Evolutionary conservation across 2,329 filamentous ascomycete genomes (phyloP), one percentile per base, ranked within the genome.

Genomic region (Fusarium sp.): DNA sequence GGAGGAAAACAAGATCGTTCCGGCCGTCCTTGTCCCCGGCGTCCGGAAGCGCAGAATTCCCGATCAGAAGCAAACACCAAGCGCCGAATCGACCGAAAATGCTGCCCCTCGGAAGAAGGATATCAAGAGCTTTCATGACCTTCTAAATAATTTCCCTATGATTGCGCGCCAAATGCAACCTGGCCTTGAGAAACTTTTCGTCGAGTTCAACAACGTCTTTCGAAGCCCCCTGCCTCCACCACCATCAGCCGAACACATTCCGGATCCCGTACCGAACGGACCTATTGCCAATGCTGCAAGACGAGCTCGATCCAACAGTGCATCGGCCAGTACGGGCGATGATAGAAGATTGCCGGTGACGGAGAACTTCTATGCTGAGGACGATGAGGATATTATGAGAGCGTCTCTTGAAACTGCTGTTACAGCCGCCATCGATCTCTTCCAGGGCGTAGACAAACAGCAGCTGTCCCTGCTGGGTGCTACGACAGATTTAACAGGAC

Each of bases 81-180:
- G 78, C 34, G 73, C 80, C 50, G 81, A 83, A 50, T 76, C 81
- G 38, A 79, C 79, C 31, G 83, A 87, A 24, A 77, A 80, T 34
- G 66, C 78, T 4, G 80, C 84, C 31, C 79, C 78, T 7, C 77
- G 87, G 65, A 98, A 97, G 82, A 98, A 97, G 80, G 93, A 97
- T 62, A 92, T 99, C 77, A 94, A 91, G 80, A 93, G 88, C 34
- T 99, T 99, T 77, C 91, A 92, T 64, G 96, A 98, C 69, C 85
- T 99, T 15, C 85, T 99, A 42, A 92, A 93, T 71, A 90, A 94
- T 73, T 99, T 98, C 71, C 96, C 96, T 2, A 92, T 97, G 88
- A 98, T 99, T 73, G 94, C 94, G 24, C 88, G 93, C 62, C 96
- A 99, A 79, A 97, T 99, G 94, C 94, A 98, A 73, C 88, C 91